These are phyloP conservation scores for Striga asiatica DNA, from an alignment of 257 asterid genomes.

Conservation along the genomic window DNA sequence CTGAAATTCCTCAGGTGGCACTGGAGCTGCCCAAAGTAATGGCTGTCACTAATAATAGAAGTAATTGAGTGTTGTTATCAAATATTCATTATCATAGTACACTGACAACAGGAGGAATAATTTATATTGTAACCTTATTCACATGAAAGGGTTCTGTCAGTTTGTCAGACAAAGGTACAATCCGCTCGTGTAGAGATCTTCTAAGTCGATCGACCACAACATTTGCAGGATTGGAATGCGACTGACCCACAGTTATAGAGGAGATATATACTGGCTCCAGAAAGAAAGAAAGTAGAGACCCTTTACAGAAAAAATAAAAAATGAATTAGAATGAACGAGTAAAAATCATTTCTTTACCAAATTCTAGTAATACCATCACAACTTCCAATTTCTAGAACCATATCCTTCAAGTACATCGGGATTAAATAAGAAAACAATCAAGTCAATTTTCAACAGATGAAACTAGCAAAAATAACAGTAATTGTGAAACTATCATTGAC, in stretches of 20 bases:
- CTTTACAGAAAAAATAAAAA: constrained; percentile 28
- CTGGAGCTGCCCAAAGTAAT: constrained; percentile 45
- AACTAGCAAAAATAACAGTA: constrained; percentile 7
- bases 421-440: not conserved
- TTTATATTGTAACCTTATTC: constrained; percentile 38
- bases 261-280: constrained; percentile 74
- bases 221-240: constrained; percentile 29
- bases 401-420: not conserved
- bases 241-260: constrained; percentile 56
- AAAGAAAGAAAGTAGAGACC: constrained; percentile 72
- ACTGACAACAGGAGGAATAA: not conserved
- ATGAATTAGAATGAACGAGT: not conserved
- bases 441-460: constrained; percentile 9
- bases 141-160: constrained; percentile 54
- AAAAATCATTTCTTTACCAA: not conserved
- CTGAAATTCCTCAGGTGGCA: constrained; percentile 76
- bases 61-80: not conserved
- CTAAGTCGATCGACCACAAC: constrained; percentile 25
- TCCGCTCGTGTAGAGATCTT: constrained; percentile 51
- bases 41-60: constrained; percentile 36
- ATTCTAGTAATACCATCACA: too few species aligned
- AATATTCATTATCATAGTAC: constrained; percentile 3
- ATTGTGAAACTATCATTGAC: not conserved
- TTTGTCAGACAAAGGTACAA: constrained; percentile 41
- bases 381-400: too few species aligned